phyloP scores from a whole-genome alignment of 179 eudicot species.

The Beta macrorhiza region DNA sequence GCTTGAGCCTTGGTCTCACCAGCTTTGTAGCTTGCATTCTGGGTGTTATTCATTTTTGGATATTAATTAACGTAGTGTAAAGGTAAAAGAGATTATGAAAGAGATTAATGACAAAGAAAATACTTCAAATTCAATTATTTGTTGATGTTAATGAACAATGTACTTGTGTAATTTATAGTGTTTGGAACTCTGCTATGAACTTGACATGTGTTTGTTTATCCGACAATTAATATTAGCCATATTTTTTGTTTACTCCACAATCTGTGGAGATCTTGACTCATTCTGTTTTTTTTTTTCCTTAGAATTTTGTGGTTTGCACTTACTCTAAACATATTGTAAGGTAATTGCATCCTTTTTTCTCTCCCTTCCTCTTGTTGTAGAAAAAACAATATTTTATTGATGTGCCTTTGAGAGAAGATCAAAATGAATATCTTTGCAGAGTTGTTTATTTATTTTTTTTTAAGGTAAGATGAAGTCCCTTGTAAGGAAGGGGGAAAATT shows the following conservation, averaged over 20 bases:
- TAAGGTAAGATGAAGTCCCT: too few relatives aligned
- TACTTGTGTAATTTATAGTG: slow-evolving; percentile 24
- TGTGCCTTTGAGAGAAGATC: slow-evolving; percentile 90
- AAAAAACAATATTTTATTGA: slow-evolving; percentile 55
- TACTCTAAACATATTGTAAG: neutral
- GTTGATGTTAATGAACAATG: slow-evolving; percentile 6
- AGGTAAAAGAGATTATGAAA: neutral
- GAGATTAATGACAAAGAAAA: neutral
- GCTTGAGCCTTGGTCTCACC: slow-evolving; percentile 43
- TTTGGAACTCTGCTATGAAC: neutral
- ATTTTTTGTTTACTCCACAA: slow-evolving; percentile 5
- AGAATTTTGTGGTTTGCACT: neutral
- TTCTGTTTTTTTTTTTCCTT: neutral
- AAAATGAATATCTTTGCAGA: slow-evolving; percentile 78
- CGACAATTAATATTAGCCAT: slow-evolving; percentile 15
- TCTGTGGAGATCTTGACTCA: slow-evolving; percentile 13
- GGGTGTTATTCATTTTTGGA: slow-evolving; percentile 29
- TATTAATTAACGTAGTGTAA: neutral
- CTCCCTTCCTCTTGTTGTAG: too few relatives aligned
- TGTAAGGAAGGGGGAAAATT: too few relatives aligned
- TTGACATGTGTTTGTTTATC: slow-evolving; percentile 16
- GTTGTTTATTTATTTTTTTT: slow-evolving; percentile 47
- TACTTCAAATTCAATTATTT: neutral
- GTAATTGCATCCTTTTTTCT: too few relatives aligned
- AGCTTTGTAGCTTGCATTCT: slow-evolving; percentile 34